These are phyloP conservation scores for Rhodotorula sp. DNA, from an alignment of 1,284 basidiomycete species.

Conservation along the genomic window DNA sequence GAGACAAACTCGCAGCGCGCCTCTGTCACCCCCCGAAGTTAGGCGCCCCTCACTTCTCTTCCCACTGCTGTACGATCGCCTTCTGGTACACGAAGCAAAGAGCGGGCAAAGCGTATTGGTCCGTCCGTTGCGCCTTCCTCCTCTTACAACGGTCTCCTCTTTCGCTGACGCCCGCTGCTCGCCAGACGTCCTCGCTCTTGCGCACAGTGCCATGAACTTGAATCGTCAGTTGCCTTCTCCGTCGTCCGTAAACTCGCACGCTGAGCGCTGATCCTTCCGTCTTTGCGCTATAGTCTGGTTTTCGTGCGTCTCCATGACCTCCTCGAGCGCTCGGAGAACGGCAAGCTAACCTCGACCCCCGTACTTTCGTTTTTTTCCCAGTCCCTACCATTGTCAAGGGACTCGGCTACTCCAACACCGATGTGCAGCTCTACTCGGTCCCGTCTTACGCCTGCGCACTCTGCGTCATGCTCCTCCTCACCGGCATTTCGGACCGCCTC, in stretches of 20 bases:
- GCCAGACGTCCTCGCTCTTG: slow-evolving; percentile 6
- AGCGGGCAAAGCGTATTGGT: slow-evolving; percentile 52
- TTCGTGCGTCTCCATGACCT: neutral
- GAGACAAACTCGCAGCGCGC: too few species aligned
- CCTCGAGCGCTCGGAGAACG: neutral
- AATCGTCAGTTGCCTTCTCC: slow-evolving; percentile 64
- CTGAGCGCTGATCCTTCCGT: neutral
- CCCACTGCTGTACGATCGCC: too few species aligned
- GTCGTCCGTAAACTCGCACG: slow-evolving; percentile 54
- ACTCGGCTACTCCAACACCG: slow-evolving; percentile 54
- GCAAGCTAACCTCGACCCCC: neutral
- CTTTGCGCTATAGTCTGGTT: neutral
- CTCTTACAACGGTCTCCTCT: slow-evolving; percentile 51
- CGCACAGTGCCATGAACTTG: slow-evolving; percentile 67
- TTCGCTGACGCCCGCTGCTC: neutral
- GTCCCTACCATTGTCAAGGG: slow-evolving; percentile 54
- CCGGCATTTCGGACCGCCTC: slow-evolving; percentile 66
- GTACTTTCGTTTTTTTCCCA: neutral
- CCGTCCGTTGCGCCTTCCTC: slow-evolving; percentile 50
- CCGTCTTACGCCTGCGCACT: slow-evolving; percentile 52
- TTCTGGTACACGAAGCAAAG: slow-evolving; percentile 51
- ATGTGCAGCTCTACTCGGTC: slow-evolving; percentile 65
- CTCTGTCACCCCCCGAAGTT: too few species aligned
- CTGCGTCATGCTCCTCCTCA: slow-evolving; percentile 57
- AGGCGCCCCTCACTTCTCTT: too few species aligned